phyloP scores from a whole-genome alignment of 108 stramenopile genomes.

The Nitzschia palea region DNA sequence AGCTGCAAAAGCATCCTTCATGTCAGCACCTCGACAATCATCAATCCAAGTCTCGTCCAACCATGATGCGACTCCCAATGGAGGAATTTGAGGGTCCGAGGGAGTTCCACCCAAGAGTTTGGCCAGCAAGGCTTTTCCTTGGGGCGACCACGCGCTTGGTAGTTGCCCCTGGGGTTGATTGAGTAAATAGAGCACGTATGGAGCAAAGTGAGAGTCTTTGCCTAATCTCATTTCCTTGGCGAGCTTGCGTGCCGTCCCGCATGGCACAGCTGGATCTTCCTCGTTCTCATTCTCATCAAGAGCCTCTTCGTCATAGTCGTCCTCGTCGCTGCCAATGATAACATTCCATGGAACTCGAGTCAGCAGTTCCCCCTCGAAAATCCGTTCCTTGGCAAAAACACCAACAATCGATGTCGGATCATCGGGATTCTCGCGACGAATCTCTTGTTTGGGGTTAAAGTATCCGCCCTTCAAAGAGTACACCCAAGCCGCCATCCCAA shows the following conservation, averaged over 20 bases:
- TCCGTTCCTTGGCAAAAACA: constrained; percentile 39
- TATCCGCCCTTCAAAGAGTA: constrained; percentile 23
- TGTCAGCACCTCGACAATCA: constrained; percentile 12
- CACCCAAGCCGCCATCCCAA: constrained; percentile 29
- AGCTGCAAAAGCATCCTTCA: constrained; percentile 7
- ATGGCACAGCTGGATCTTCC: constrained; percentile 12
- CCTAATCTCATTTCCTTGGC: constrained; percentile 36
- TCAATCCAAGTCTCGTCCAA: constrained; percentile 11
- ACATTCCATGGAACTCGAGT: constrained; percentile 40
- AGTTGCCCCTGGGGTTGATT: constrained; percentile 20
- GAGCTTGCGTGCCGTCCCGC: constrained; percentile 36
- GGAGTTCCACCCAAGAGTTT: constrained; percentile 25
- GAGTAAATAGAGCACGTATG: constrained; percentile 56
- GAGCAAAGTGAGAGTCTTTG: constrained; percentile 39
- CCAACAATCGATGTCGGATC: constrained; percentile 42
- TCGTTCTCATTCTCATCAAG: constrained; percentile 1
- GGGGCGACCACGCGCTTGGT: constrained; percentile 45
- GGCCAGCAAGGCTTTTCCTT: constrained; percentile 33
- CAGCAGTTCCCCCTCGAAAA: constrained; percentile 43
- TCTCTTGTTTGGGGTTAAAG: constrained; percentile 34
- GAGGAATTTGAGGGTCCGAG: neutral
- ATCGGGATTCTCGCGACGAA: constrained; percentile 14
- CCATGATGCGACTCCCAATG: neutral
- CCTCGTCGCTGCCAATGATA: constrained; percentile 13
- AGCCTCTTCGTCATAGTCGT: neutral